phyloP scores from a whole-genome alignment of 176 grass and related monocot species.

The Typha latifolia region DNA sequence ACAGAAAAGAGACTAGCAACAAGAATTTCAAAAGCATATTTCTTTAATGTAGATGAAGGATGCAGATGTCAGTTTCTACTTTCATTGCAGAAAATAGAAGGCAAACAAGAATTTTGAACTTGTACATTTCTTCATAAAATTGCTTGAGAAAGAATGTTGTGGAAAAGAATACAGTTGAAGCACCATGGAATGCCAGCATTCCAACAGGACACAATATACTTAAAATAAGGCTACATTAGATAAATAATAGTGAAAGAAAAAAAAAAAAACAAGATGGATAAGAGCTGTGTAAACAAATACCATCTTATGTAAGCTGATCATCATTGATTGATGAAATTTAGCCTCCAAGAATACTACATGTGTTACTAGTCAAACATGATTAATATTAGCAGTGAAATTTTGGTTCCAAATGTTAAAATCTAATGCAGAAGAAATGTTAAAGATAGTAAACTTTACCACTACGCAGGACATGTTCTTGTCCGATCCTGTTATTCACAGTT shows the following conservation, averaged over 20 bases:
- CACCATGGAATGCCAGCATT: too few species aligned
- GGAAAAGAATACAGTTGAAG: too few species aligned
- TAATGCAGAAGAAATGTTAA: conserved; percentile 6
- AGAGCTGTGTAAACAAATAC: not conserved
- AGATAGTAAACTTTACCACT: conserved; percentile 37
- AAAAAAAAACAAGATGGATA: not conserved
- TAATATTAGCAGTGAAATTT: not conserved
- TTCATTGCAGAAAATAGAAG: too few species aligned
- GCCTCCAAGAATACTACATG: not conserved
- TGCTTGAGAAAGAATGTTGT: too few species aligned
- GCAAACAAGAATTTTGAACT: too few species aligned
- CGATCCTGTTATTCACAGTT: conserved; percentile 18
- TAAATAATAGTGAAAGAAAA: not conserved
- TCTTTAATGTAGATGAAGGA: too few species aligned
- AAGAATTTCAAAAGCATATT: too few species aligned
- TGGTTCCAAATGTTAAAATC: conserved; percentile 4
- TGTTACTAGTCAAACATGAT: not conserved
- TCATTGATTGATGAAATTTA: not conserved
- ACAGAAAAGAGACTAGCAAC: too few species aligned
- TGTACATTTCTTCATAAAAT: too few species aligned
- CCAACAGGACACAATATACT: not conserved
- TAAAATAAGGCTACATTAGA: conserved; percentile 7
- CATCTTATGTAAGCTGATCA: not conserved
- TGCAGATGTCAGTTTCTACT: too few species aligned
- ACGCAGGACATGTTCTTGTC: conserved; percentile 39